Conservation (phyloP, 345 rosid species). For the Zanthoxylum bungeanum region DNA sequence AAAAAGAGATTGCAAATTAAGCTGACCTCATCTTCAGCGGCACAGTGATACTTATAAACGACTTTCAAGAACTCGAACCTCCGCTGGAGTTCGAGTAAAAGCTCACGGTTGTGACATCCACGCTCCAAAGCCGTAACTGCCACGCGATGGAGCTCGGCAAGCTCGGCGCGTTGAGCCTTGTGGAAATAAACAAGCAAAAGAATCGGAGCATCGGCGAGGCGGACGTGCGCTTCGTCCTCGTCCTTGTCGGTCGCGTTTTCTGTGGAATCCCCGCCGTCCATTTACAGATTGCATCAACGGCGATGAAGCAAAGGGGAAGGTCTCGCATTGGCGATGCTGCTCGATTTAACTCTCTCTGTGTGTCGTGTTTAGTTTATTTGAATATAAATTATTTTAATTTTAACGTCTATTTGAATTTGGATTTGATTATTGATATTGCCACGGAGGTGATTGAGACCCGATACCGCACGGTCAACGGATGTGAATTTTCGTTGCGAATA, state of each 20-base stretch:
- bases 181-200: conserved; percentile 64
- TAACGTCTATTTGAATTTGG: background rate
- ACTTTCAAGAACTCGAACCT: conserved; percentile 67
- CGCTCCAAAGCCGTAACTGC: conserved; percentile 37
- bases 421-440: conserved; percentile 10
- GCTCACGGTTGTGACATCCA: conserved; percentile 20
- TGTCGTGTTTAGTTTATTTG: background rate
- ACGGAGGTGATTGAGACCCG: conserved; percentile 36
- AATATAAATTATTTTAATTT: conserved; percentile 18
- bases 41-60: conserved; percentile 56
- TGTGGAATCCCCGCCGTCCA: conserved; percentile 31
- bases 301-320: conserved; percentile 31
- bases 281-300: conserved; percentile 32
- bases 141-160: conserved; percentile 43
- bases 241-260: conserved; percentile 32
- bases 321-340: conserved; percentile 22
- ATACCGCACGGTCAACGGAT: conserved; percentile 23
- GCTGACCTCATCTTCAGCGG: conserved; percentile 80
- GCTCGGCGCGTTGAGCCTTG: conserved; percentile 59
- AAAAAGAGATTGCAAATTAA: background rate
- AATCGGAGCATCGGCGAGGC: conserved; percentile 60
- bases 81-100: conserved; percentile 32
- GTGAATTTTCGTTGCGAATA: background rate
- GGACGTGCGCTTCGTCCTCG: conserved; percentile 22
- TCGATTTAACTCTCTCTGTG: conserved; percentile 17